Base-by-base conservation (phyloP, 2,329 filamentous ascomycete species). In the Coniella lustricola region DNA sequence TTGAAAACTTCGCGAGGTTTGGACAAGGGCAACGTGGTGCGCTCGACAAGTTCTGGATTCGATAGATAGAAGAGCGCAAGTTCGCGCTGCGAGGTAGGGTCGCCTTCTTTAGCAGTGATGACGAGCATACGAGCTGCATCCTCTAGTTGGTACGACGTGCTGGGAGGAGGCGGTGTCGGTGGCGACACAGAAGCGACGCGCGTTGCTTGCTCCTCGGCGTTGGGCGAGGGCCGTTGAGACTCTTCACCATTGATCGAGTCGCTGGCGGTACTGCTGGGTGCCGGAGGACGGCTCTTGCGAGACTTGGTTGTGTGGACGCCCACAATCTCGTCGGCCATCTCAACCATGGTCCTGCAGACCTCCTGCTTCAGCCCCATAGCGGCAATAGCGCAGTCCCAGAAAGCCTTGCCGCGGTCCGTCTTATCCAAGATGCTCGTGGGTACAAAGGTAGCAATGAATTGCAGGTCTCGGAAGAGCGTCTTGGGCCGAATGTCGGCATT, bases 61-160 rank as follows among this genome's bases (percentile, higher is more conserved):
- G 89, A 93, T 34, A 98, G 78, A 64, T 96, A 97, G 59, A 97
- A 85, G 54, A 95, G 86, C 2, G 87, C 93, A 14, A 98, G 77
- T 67, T 98, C 93, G 44, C 93, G 83, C 69, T 97, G 90, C 4
- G 91, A 90, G 12, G 87, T 86, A 0, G 90, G 77, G 52, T 90
- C 82, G 34, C 91, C 90, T 67, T 98, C 93, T 63, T 90, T 93
- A 14, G 93, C 93, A 1, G 90, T 91, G 62, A 96, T 93, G 54
- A 88, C 85, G 75, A 88, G 89, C 82, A 97, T 93, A 56, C 79
- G 81, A 3, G 87, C 90, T 0, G 90, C 91, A 62, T 96, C 89
- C 37, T 81, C 75, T 62, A 93, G 80, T 49, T 77, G 81, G 65
- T 88, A 84, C 40, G 82, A 77, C 48, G 82, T 76, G 3, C 79